phyloP scores from a whole-genome alignment of 176 grass and related monocot genomes.

The Musa itinerans region DNA sequence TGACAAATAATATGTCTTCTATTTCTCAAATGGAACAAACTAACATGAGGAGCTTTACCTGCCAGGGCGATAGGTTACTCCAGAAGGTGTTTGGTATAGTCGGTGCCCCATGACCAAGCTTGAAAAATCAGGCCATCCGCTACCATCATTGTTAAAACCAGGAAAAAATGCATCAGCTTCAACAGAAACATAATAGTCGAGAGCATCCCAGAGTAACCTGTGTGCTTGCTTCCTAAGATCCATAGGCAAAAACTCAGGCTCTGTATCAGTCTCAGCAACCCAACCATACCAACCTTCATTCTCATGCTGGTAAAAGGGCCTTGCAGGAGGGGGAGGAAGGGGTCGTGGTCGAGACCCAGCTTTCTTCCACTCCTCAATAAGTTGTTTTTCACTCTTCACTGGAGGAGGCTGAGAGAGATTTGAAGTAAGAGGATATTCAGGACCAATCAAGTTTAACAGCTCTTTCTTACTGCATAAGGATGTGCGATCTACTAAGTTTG shows the following conservation, averaged over 20 bases:
- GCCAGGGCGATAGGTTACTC: constrained; percentile 82
- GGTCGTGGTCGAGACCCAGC: constrained; percentile 79
- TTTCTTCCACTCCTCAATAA: constrained; percentile 83
- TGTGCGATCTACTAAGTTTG: constrained; percentile 75
- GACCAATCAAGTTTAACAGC: constrained; percentile 56
- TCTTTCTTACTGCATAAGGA: constrained; percentile 68
- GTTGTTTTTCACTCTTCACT: constrained; percentile 54
- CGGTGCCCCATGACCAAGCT: constrained; percentile 95
- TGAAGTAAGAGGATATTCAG: constrained; percentile 60
- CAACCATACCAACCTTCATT: constrained; percentile 99
- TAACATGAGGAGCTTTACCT: constrained; percentile 38
- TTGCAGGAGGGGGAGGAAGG: constrained; percentile 78
- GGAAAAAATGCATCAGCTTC: constrained; percentile 97
- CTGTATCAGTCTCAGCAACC: constrained; percentile 71
- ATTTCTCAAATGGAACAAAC: constrained; percentile 14
- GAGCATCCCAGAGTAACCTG: constrained; percentile 82
- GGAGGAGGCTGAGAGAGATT: constrained; percentile 47
- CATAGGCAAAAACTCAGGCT: constrained; percentile 48
- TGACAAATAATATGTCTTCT: background rate
- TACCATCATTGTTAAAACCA: constrained; percentile 80
- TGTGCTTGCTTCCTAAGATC: constrained; percentile 73
- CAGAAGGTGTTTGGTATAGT: constrained; percentile 56
- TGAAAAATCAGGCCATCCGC: constrained; percentile 69
- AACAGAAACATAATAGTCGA: constrained; percentile 91
- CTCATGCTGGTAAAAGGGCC: constrained; percentile 89